Conservation (phyloP, 1,284 basidiomycete species). For the Pterulicium gracile region DNA sequence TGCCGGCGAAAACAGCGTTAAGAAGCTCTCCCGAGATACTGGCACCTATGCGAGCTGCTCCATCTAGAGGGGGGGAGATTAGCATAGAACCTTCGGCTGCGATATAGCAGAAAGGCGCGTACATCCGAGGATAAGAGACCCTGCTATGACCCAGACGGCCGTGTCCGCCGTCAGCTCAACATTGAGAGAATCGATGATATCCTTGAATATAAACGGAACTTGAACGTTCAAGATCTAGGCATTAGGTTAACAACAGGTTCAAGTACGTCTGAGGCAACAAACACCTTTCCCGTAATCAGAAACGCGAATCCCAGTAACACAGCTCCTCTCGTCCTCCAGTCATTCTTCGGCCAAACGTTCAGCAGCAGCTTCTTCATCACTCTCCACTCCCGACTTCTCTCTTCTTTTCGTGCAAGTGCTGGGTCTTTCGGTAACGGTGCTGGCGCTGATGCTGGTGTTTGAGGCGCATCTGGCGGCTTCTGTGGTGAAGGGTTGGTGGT, state of each 20-base stretch:
- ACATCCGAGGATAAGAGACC: constrained; percentile 88
- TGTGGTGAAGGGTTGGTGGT: neutral
- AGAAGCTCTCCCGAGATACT: constrained; percentile 87
- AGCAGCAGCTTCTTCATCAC: constrained; percentile 52
- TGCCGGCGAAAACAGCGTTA: constrained; percentile 94
- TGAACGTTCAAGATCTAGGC: constrained; percentile 85
- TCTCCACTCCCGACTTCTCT: constrained; percentile 57
- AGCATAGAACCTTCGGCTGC: constrained; percentile 2
- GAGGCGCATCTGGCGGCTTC: constrained; percentile 1
- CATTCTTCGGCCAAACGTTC: constrained; percentile 68
- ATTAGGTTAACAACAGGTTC: neutral
- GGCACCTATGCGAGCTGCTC: constrained; percentile 81
- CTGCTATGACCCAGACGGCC: constrained; percentile 87
- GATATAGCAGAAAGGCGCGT: constrained; percentile 21
- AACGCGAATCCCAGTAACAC: constrained; percentile 80
- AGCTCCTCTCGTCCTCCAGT: constrained; percentile 66
- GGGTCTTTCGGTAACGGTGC: constrained; percentile 22
- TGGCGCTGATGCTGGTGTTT: constrained; percentile 2
- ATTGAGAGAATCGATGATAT: constrained; percentile 84
- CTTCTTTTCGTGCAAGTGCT: constrained; percentile 27
- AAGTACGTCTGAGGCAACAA: constrained; percentile 10
- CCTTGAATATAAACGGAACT: constrained; percentile 93
- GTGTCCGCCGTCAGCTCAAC: constrained; percentile 69
- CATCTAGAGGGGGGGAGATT: constrained; percentile 70
- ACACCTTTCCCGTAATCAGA: constrained; percentile 81